These are phyloP conservation scores for Fomes fomentarius DNA, from an alignment of 1,284 basidiomycete species.

Conservation along the genomic window DNA sequence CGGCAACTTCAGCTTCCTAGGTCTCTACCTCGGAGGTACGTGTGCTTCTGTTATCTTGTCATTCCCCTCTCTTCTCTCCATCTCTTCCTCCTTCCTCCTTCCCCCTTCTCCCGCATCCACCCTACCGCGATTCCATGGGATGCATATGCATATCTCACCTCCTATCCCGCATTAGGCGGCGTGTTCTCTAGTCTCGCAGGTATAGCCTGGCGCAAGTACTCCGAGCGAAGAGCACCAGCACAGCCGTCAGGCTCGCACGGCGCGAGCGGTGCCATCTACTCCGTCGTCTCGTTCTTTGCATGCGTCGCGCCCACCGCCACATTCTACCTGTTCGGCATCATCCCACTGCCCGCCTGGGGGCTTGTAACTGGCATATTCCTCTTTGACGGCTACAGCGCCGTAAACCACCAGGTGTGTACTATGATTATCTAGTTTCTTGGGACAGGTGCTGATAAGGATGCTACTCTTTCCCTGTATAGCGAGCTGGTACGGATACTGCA, in stretches of 20 bases:
- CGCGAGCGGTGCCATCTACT: constrained; percentile 84
- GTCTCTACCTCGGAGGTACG: constrained; percentile 77
- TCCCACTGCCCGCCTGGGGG: constrained; percentile 86
- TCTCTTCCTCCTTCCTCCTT: not conserved
- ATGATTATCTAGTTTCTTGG: constrained; percentile 27
- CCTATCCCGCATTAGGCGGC: constrained; percentile 55
- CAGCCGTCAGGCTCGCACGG: constrained; percentile 53
- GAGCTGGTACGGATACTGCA: constrained; percentile 61
- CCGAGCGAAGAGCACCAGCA: not conserved
- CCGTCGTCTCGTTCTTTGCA: constrained; percentile 72
- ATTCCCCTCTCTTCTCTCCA: not conserved
- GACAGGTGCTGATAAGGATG: constrained; percentile 2
- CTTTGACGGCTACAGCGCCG: constrained; percentile 62
- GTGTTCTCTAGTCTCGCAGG: constrained; percentile 64
- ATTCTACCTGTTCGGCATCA: constrained; percentile 81
- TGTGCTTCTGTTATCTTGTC: too few species aligned
- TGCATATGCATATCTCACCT: too few species aligned
- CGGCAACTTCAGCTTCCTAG: constrained; percentile 73
- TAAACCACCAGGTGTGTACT: constrained; percentile 43
- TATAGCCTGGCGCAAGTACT: constrained; percentile 53
- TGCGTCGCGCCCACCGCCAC: constrained; percentile 69
- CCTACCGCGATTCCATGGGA: too few species aligned
- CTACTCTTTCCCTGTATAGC: too few species aligned
- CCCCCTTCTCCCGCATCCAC: too few species aligned
- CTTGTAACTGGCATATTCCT: constrained; percentile 76